These are phyloP conservation scores for Entoloma clypeatum DNA, from an alignment of 1,284 basidiomycete genomes.

Conservation along the genomic window DNA sequence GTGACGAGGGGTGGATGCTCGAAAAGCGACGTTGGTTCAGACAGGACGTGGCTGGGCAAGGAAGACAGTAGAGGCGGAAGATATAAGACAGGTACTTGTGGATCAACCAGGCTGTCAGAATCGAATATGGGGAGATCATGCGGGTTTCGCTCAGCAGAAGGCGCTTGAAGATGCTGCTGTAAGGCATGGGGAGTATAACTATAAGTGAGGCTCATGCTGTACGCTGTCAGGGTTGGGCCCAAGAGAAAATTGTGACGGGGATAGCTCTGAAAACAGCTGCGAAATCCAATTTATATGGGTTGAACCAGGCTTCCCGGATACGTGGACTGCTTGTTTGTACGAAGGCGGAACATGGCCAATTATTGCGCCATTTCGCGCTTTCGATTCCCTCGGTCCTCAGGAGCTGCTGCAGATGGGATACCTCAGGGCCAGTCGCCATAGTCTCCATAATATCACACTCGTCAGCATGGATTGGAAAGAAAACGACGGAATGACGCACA, in stretches of 20 bases:
- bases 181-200: constrained; percentile 10
- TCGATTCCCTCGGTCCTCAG: constrained; percentile 3
- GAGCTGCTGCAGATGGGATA: no score
- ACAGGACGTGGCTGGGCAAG: constrained; percentile 43
- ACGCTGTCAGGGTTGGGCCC: no score
- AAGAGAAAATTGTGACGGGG: no score
- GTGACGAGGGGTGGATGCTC: constrained; percentile 52
- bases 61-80: constrained; percentile 78
- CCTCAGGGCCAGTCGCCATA: no score
- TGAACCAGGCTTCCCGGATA: no score
- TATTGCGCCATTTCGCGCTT: constrained; percentile 20
- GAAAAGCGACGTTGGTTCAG: constrained; percentile 22
- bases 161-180: constrained; percentile 6
- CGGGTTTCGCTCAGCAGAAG: constrained; percentile 40
- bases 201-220: constrained; percentile 14
- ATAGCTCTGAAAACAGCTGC: no score
- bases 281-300: constrained; percentile 1
- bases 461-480: no score
- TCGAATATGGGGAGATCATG: constrained; percentile 60
- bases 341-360: constrained; percentile 9
- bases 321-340: no score
- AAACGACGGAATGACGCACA: no score
- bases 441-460: no score
- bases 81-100: constrained; percentile 58
- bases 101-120: constrained; percentile 33